Evolutionary conservation across 768 basidiomycete genomes (phyloP), one percentile per base, ranked within the genome.

Genomic region (Pleurotus djamor): DNA sequence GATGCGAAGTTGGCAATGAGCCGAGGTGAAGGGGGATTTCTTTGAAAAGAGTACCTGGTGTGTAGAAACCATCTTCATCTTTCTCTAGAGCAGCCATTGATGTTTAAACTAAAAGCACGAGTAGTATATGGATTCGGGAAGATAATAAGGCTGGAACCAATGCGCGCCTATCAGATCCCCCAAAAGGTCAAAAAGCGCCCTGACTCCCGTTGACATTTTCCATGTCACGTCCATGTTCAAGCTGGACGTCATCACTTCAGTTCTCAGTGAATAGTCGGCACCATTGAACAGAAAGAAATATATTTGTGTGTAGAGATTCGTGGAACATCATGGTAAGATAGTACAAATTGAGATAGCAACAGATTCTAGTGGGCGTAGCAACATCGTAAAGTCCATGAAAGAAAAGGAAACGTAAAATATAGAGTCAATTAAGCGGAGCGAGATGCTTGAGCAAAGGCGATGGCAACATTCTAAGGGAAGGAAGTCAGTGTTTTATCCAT

Each of bases 361-460:
- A 21, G 49, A 21, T 14, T 56, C 38, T 56, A 56, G 17, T n/a
- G n/a, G 33, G n/a, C 54, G 41, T 56, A 56, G 21, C 41, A 56
- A 44, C 17, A 9, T 41, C 13, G 60, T 88, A 87, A 48, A 41
- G 60, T 67, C 64, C 62, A 37, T 64, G 64, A 60, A 38, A 51
- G 37, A 52, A 63, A 33, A 61, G 65, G 60, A 62, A 52, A 57
- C 52, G 49, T 35, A 13, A 14, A 48, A 33, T 52, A 34, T 13
- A 56, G 10, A 41, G n/a, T 41, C 10, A 41, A 41, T 68, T 58
- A 73, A 52, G 67, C 64, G 52, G 69, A 78, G 63, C 68, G 77
- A 16, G 77, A 73, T 59, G 92, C 89, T 75, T 93, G 92, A 61
- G 92, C 92, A 67, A 94, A 94, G 57, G 92, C 92, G 60, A 94